phyloP scores from a whole-genome alignment of 2,329 filamentous ascomycete genomes.

The Didymella keratinophila region DNA sequence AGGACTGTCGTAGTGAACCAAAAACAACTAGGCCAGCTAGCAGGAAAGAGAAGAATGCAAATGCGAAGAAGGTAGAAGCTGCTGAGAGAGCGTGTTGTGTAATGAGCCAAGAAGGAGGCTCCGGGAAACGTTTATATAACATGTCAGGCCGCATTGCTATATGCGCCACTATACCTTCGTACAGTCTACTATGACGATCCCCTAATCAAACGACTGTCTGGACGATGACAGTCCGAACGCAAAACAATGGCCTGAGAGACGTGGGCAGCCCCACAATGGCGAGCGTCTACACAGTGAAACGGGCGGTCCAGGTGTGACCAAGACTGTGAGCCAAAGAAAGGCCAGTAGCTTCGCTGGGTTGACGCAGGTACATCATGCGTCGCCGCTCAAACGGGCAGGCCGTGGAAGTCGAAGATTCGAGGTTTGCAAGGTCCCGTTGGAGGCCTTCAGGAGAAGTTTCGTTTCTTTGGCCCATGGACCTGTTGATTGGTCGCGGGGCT shows the following conservation, averaged over 20 bases:
- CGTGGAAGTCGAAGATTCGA: slow-evolving; percentile 21
- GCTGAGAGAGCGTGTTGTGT: slow-evolving; percentile 31
- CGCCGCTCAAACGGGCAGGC: slow-evolving; percentile 28
- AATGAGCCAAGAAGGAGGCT: slow-evolving; percentile 27
- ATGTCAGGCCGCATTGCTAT: slow-evolving; percentile 12
- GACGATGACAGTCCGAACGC: slow-evolving; percentile 31
- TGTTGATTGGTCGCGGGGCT: slow-evolving; percentile 36
- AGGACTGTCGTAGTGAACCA: slow-evolving; percentile 16
- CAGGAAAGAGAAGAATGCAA: slow-evolving; percentile 16
- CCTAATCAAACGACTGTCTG: slow-evolving; percentile 44
- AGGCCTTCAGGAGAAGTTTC: slow-evolving; percentile 36
- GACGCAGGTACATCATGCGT: slow-evolving; percentile 44
- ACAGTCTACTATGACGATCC: slow-evolving; percentile 30
- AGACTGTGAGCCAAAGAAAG: slow-evolving; percentile 44
- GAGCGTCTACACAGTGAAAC: slow-evolving; percentile 47
- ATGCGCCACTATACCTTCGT: slow-evolving; percentile 22
- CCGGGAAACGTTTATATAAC: slow-evolving; percentile 38
- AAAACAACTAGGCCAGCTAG: slow-evolving; percentile 23
- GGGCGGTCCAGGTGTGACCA: slow-evolving; percentile 29
- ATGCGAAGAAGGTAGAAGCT: slow-evolving; percentile 30
- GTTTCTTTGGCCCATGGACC: slow-evolving; percentile 31
- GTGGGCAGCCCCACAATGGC: slow-evolving; percentile 34
- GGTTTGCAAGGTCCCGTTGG: slow-evolving; percentile 24
- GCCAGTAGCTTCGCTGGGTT: slow-evolving; percentile 15
- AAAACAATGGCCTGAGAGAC: slow-evolving; percentile 36